These are phyloP conservation scores for Fusarium falciforme DNA, from an alignment of 2,329 filamentous ascomycete species.

Conservation along the genomic window DNA sequence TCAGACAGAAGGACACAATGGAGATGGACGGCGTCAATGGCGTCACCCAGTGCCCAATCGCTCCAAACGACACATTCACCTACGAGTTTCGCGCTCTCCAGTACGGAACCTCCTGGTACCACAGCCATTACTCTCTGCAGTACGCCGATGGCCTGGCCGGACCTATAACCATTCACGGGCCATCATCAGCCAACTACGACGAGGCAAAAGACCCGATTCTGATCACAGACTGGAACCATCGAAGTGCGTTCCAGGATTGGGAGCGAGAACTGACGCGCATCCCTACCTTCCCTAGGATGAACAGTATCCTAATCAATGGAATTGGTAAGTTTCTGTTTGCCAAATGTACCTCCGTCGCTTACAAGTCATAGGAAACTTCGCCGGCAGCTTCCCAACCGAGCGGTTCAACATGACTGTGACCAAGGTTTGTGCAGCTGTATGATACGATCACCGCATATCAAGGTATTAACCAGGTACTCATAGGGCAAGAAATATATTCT, in stretches of 20 bases:
- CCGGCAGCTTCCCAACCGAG: not conserved
- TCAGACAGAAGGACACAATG: slow-evolving; percentile 13
- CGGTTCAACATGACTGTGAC: not conserved
- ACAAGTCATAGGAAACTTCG: not conserved
- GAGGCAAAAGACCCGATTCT: slow-evolving; percentile 5
- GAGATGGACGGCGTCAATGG: slow-evolving; percentile 11
- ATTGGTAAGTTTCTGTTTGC: not conserved
- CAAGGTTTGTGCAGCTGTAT: not conserved
- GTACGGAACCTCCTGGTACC: slow-evolving; percentile 34
- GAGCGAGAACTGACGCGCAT: not conserved
- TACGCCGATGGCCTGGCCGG: slow-evolving; percentile 35
- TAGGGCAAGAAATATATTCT: slow-evolving; percentile 7
- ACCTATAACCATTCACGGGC: slow-evolving; percentile 28
- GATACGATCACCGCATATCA: not conserved
- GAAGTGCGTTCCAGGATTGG: slow-evolving; percentile 12
- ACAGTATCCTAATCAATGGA: not conserved
- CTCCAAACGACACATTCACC: slow-evolving; percentile 4
- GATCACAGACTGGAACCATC: slow-evolving; percentile 15
- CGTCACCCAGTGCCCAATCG: slow-evolving; percentile 21
- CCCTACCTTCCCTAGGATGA: slow-evolving; percentile 5
- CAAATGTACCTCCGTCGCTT: not conserved
- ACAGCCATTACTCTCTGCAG: slow-evolving; percentile 35
- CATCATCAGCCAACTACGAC: slow-evolving; percentile 11
- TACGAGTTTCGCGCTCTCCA: slow-evolving; percentile 27
- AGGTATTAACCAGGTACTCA: not conserved